phyloP scores from a whole-genome alignment of 116 monocot species.

The Trichopus zeylanicus region DNA sequence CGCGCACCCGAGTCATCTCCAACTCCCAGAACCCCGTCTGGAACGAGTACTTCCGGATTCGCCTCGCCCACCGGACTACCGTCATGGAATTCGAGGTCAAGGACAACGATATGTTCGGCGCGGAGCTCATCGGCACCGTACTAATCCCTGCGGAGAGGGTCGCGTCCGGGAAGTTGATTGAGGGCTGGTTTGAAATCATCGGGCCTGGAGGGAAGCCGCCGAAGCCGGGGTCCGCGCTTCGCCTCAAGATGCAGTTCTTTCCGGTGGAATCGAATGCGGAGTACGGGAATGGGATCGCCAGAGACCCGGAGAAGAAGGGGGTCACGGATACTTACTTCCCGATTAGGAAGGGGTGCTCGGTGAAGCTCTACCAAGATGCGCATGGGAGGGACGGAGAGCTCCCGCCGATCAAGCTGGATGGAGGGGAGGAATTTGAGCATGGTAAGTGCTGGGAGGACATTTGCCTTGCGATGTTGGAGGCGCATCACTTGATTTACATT shows the following conservation, averaged over 20 bases:
- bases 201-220: conserved; percentile 30
- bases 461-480: conserved; percentile 83
- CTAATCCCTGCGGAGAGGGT: conserved; percentile 29
- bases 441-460: conserved; percentile 91
- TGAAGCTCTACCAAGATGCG: conserved; percentile 90
- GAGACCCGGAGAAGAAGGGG: conserved; percentile 31
- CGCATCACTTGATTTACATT: conserved; percentile 79
- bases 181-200: conserved; percentile 39
- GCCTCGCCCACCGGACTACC: conserved; percentile 54
- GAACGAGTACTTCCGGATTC: conserved; percentile 64
- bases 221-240: conserved; percentile 23
- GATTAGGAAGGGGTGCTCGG: conserved; percentile 36
- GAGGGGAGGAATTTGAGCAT: conserved; percentile 38
- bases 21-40: conserved; percentile 58
- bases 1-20: conserved; percentile 64
- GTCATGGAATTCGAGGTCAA: conserved; percentile 51
- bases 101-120: conserved; percentile 75
- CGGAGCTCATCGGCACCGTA: conserved; percentile 59
- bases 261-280: conserved; percentile 29
- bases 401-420: conserved; percentile 43
- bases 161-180: conserved; percentile 22
- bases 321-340: conserved; percentile 51
- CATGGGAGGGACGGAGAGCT: conserved; percentile 47
- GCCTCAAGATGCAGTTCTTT: conserved; percentile 24
- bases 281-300: conserved; percentile 23